Percentiles rank a stretch among this genome's conserved stretches.
Evolutionary conservation across 441 rosid species (phyloP).

Genomic region (Macaranga tanarius): DNA sequence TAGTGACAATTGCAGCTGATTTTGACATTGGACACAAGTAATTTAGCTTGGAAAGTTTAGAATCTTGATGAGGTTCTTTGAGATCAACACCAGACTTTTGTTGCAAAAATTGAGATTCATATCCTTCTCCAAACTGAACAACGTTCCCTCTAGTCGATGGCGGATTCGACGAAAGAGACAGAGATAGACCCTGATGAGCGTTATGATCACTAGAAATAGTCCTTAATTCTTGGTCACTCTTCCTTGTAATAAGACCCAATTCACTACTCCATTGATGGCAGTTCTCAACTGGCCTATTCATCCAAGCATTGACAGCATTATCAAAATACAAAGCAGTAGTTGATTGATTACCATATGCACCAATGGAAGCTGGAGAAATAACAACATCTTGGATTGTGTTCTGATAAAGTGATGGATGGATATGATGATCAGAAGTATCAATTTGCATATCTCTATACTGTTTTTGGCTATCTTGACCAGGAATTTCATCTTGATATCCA

Average conservation of each 20-base stretch:
- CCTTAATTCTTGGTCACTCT: slow-evolving; percentile 22
- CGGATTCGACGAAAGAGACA: slow-evolving; percentile 50
- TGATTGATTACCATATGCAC: slow-evolving; percentile 28
- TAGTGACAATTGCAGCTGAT: slow-evolving; percentile 24
- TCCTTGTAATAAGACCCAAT: slow-evolving; percentile 25
- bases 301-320: slow-evolving; percentile 28
- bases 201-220: slow-evolving; percentile 21
- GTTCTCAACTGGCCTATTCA: slow-evolving; percentile 17
- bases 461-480: slow-evolving; percentile 29
- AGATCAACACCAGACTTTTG: slow-evolving; percentile 7
- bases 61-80: slow-evolving; percentile 28
- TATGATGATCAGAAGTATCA: slow-evolving; percentile 16
- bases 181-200: slow-evolving; percentile 45
- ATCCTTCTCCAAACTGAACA: slow-evolving; percentile 31
- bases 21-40: slow-evolving; percentile 21
- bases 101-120: slow-evolving; percentile 21
- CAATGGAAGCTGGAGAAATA: slow-evolving; percentile 25
- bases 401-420: slow-evolving; percentile 22
- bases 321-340: slow-evolving; percentile 20
- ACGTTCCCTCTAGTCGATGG: slow-evolving; percentile 19
- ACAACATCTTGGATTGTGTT: slow-evolving; percentile 35
- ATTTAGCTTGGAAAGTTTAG: slow-evolving; percentile 16
- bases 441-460: slow-evolving; percentile 33
- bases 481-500: slow-evolving; percentile 33
- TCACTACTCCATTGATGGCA: slow-evolving; percentile 31